Evolutionary conservation across 768 basidiomycete species (phyloP), one percentile per base, ranked within the genome.

Genomic region (Naematelia encephala): DNA sequence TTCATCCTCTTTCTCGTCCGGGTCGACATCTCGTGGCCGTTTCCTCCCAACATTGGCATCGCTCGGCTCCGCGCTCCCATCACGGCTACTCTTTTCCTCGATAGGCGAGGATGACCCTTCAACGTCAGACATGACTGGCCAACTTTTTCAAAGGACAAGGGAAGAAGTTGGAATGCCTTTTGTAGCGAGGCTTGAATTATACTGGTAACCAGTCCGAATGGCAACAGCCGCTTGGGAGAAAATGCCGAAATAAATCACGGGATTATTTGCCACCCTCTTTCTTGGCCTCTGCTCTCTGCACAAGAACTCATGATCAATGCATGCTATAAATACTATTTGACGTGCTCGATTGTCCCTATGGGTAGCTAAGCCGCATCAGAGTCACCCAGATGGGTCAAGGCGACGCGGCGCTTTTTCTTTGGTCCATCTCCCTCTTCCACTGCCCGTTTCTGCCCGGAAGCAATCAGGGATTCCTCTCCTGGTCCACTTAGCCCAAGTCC

Each of bases 321-420:
- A 39, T 39, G 34, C 34, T 39, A 39, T 39, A 16, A 39, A 39
- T 39, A 8, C 34, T 39, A 39, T 16, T 39, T 39, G 34, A 39
- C 16, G n/a, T n/a, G n/a, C n/a, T n/a, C n/a, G n/a, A n/a, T n/a
- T n/a, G n/a, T n/a, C n/a, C n/a, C n/a, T n/a, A n/a, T n/a, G n/a
- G n/a, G n/a, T n/a, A 16, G 16, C 16, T 16, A 39, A 8, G 34
- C 34, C 34, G 34, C 34, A 39, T 39, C 34, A 39, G 34, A 8
- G 23, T 56, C 53, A 0, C 59, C 65, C 11, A 74, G 25, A 60
- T 74, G 69, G 22, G 68, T 71, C 64, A 74, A 59, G 16, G 62
- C 66, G 8, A 74, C 56, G 27, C 71, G 57, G 39, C 73, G 61
- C 59, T 74, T 74, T 63, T 76, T 76, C 59, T 74, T 74, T 19